Conservation (phyloP, 768 basidiomycete species). For the Leucocoprinus sp. region DNA sequence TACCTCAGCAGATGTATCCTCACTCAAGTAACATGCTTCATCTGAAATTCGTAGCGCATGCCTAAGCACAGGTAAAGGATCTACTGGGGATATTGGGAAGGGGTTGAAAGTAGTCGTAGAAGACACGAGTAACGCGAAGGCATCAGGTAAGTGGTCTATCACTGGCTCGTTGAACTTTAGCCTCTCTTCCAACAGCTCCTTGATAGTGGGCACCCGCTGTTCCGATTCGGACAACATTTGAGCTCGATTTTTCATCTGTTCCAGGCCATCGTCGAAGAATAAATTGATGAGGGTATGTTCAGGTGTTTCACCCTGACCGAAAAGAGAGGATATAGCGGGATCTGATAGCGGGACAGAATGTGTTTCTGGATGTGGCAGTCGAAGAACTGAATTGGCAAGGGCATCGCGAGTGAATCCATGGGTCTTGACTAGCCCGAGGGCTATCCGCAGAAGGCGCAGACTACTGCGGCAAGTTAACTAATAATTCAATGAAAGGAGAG, state of each 20-base stretch:
- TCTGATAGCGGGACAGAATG: constrained; percentile 61
- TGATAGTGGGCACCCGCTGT: constrained; percentile 25
- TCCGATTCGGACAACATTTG: constrained; percentile 4
- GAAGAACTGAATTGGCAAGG: constrained; percentile 55
- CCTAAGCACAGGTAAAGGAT: constrained; percentile 49
- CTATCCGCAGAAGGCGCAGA: constrained; percentile 44
- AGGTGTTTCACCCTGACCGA: constrained; percentile 63
- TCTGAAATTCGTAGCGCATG: constrained; percentile 61
- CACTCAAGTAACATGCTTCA: constrained; percentile 54
- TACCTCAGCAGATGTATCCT: constrained; percentile 53
- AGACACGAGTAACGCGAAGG: constrained; percentile 57
- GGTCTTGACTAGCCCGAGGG: constrained; percentile 53
- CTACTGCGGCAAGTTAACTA: constrained; percentile 12
- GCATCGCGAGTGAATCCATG: constrained; percentile 73
- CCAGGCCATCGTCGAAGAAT: constrained; percentile 64
- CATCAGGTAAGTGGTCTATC: constrained; percentile 59
- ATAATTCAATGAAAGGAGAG: not conserved
- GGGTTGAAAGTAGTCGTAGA: not conserved
- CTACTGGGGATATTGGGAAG: constrained; percentile 36
- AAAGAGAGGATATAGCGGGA: constrained; percentile 60
- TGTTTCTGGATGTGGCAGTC: constrained; percentile 35
- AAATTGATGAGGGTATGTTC: constrained; percentile 56
- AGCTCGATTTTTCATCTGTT: constrained; percentile 31
- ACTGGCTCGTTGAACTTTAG: constrained; percentile 64
- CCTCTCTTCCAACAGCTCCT: constrained; percentile 46